Conservation (phyloP, 2,329 filamentous ascomycete genomes). For the Arthrinium phaeospermum region DNA sequence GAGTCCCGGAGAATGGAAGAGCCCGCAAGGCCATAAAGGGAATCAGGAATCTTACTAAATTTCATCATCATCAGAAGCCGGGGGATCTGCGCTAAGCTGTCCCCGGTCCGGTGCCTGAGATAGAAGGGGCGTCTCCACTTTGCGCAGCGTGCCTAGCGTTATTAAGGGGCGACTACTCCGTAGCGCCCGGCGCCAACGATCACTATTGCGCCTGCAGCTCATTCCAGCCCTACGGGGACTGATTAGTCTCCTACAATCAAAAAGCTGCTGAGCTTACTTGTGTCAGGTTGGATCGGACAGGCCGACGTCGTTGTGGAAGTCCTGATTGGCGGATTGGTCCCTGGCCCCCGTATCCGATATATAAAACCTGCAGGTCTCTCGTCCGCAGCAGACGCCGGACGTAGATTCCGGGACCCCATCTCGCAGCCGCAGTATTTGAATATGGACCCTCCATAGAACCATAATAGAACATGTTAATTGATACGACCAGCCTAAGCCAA, state of each 20-base stretch:
- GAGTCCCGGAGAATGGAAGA: background rate
- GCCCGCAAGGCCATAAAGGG: background rate
- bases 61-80: background rate
- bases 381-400: background rate
- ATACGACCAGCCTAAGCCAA: background rate
- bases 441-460: background rate
- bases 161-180: slow-evolving; percentile 3
- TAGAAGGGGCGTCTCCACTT: background rate
- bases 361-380: background rate
- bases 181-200: background rate
- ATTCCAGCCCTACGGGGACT: background rate
- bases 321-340: background rate
- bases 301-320: background rate
- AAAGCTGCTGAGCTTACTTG: background rate
- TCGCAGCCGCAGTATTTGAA: background rate
- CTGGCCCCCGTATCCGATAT: background rate
- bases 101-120: background rate
- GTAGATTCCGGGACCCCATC: background rate
- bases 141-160: background rate
- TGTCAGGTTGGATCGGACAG: background rate
- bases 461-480: background rate
- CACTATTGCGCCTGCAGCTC: background rate
- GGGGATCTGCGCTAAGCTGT: background rate
- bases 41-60: background rate
- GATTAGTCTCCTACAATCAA: background rate